Percentiles rank a stretch among this genome's conserved stretches.
Evolutionary conservation across 768 basidiomycete species (phyloP).

Genomic region (Psilocybe tampanensis): DNA sequence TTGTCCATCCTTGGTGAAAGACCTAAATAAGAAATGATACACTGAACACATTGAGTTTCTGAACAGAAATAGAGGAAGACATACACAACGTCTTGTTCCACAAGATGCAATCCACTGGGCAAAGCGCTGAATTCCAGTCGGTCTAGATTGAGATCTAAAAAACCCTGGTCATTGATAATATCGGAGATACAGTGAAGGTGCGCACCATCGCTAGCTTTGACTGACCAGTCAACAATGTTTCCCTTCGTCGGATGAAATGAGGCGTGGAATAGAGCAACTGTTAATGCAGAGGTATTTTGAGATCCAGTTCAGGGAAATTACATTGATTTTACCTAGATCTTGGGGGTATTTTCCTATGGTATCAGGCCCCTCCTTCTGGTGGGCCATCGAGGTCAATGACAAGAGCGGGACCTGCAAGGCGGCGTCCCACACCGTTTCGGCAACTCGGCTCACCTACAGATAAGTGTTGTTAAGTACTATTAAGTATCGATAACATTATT

Average conservation of each 20-base stretch:
- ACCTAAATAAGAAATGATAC: conserved; percentile 37
- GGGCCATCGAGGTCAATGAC: too few species aligned
- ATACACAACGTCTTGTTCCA: conserved; percentile 81
- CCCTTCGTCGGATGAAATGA: conserved; percentile 86
- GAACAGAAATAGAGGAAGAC: conserved; percentile 26
- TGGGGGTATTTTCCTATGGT: conserved; percentile 41
- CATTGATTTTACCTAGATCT: conserved; percentile 50
- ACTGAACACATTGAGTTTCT: background rate
- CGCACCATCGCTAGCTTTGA: conserved; percentile 70
- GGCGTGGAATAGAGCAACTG: conserved; percentile 83
- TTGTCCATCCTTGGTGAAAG: conserved; percentile 70
- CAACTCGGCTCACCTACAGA: too few species aligned
- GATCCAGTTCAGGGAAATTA: too few species aligned
- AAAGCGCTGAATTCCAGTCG: conserved; percentile 80
- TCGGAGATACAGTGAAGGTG: background rate
- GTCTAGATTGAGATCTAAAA: conserved; percentile 63
- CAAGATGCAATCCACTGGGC: conserved; percentile 79
- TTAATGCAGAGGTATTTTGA: background rate
- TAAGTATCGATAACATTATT: too few species aligned
- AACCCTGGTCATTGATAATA: background rate
- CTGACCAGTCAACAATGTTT: conserved; percentile 78
- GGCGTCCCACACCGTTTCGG: too few species aligned
- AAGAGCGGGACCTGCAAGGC: too few species aligned
- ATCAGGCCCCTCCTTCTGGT: conserved; percentile 8
- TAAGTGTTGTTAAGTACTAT: too few species aligned